These are phyloP conservation scores for Alternaria atra DNA, from an alignment of 2,329 filamentous ascomycete species.

Conservation along the genomic window DNA sequence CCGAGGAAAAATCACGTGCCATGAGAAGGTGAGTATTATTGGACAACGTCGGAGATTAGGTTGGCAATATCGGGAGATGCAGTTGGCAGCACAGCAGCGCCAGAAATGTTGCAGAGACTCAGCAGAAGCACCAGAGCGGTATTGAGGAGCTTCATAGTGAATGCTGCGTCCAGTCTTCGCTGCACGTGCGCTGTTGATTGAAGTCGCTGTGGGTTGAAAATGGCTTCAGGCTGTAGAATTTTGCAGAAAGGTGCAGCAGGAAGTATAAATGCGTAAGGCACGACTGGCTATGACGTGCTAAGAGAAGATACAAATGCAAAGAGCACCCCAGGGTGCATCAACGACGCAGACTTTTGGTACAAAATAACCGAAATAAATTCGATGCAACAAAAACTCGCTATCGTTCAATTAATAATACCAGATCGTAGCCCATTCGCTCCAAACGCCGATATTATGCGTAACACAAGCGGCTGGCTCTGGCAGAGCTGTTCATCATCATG, in stretches of 20 bases:
- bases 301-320: not conserved
- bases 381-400: not conserved
- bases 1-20: not conserved
- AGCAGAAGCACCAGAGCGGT: not conserved
- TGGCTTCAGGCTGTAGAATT: not conserved
- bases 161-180: not conserved
- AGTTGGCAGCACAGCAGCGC: not conserved
- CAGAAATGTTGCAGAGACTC: not conserved
- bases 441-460: slow-evolving; percentile 1
- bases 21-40: not conserved
- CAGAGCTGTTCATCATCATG: not conserved
- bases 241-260: not conserved
- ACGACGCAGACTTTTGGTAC: not conserved
- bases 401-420: not conserved
- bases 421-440: not conserved
- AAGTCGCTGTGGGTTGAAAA: not conserved
- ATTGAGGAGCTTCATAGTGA: not conserved
- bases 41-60: not conserved
- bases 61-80: not conserved
- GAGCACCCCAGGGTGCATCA: not conserved
- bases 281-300: not conserved
- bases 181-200: not conserved
- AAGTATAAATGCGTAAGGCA: not conserved
- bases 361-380: not conserved
- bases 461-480: not conserved